phyloP scores from a whole-genome alignment of 139 green algal species.

The Gonium pectorale region DNA sequence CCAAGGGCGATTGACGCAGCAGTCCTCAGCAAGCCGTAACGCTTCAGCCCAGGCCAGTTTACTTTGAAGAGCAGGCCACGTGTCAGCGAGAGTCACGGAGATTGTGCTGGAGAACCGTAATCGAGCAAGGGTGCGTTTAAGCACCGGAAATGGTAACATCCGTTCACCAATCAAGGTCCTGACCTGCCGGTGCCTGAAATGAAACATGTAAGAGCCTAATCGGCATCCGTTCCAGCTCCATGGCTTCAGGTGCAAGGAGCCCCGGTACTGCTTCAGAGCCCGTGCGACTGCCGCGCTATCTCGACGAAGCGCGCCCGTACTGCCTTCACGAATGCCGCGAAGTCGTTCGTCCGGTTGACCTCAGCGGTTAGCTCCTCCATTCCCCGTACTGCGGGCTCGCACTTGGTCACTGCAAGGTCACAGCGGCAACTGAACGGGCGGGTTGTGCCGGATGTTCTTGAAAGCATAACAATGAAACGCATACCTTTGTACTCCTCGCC shows the following conservation, averaged over 20 bases:
- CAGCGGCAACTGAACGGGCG: not conserved
- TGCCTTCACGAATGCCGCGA: conserved; percentile 12
- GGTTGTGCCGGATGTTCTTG: not conserved
- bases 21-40: too few relatives aligned
- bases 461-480: not conserved
- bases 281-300: not conserved
- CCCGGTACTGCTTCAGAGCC: not conserved
- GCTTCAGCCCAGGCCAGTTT: too few relatives aligned
- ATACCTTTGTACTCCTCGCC: conserved; percentile 13
- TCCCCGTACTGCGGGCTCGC: conserved; percentile 13
- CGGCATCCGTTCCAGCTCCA: too few relatives aligned
- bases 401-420: conserved; percentile 24
- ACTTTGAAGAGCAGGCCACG: too few relatives aligned
- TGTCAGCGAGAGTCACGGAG: too few relatives aligned
- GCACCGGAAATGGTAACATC: too few relatives aligned
- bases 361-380: conserved; percentile 14
- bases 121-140: too few relatives aligned
- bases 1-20: too few relatives aligned
- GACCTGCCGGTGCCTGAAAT: too few relatives aligned
- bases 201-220: too few relatives aligned
- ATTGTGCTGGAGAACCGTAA: too few relatives aligned
- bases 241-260: not conserved
- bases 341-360: conserved; percentile 33
- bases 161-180: too few relatives aligned
- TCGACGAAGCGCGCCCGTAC: conserved; percentile 14